phyloP scores from a whole-genome alignment of 2,329 filamentous ascomycete genomes.

The Trichoderma sp. region DNA sequence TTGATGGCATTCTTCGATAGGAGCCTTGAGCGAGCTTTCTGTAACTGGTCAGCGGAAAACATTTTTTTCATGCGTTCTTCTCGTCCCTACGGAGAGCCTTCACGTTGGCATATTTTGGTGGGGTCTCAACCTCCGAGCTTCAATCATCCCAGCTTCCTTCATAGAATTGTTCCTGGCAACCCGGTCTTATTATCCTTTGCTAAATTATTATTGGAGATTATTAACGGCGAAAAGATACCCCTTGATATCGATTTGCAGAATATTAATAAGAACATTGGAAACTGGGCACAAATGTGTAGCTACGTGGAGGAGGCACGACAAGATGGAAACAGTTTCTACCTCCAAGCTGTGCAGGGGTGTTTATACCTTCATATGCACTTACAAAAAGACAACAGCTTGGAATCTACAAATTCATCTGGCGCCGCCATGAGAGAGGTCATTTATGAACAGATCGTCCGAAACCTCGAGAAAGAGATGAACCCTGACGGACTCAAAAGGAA shows the following conservation, averaged over 20 bases:
- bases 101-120: conserved; percentile 14
- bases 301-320: conserved; percentile 17
- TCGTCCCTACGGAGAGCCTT: not conserved
- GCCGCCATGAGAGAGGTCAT: conserved; percentile 14
- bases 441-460: conserved; percentile 25
- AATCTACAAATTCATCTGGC: not conserved
- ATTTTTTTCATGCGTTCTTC: conserved; percentile 21
- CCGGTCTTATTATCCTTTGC: conserved; percentile 25
- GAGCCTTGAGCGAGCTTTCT: conserved; percentile 20
- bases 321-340: conserved; percentile 23
- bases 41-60: conserved; percentile 15
- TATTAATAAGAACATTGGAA: conserved; percentile 2
- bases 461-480: conserved; percentile 24
- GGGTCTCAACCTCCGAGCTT: not conserved
- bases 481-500: conserved; percentile 18
- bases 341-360: conserved; percentile 24
- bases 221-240: conserved; percentile 20
- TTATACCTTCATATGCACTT: conserved; percentile 20
- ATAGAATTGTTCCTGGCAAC: conserved; percentile 19
- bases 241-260: conserved; percentile 8
- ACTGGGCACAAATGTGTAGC: conserved; percentile 23
- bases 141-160: not conserved
- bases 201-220: conserved; percentile 22
- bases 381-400: not conserved
- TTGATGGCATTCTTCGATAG: conserved; percentile 26